A percentile compares a stretch with the other conserved stretches of the same genome.
Evolutionary conservation across 2,329 filamentous ascomycete genomes (phyloP).

Genomic region (Arthrocladium fulminans): DNA sequence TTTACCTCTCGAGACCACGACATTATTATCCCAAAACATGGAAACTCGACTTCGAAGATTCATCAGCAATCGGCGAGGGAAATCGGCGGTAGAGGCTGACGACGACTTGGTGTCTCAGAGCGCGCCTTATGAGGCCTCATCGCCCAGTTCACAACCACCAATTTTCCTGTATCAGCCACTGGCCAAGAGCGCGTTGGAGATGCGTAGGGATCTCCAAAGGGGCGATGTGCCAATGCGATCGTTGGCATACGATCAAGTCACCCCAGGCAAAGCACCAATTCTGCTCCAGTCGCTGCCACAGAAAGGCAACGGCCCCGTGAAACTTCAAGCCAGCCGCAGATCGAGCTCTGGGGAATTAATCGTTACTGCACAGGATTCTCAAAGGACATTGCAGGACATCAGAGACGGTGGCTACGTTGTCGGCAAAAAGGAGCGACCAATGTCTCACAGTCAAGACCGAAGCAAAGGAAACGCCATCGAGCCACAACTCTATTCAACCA

Average conservation of each 20-base stretch:
- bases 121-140: conserved; percentile 14
- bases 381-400: conserved; percentile 21
- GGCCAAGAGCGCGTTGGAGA: conserved; percentile 9
- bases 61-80: not conserved
- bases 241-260: conserved; percentile 17
- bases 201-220: conserved; percentile 1
- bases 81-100: not conserved
- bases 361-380: conserved; percentile 19
- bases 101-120: conserved; percentile 16
- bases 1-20: not conserved
- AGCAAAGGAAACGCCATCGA: not conserved
- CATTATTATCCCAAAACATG: conserved; percentile 4
- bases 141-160: conserved; percentile 12
- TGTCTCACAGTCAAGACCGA: conserved; percentile 3
- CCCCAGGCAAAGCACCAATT: conserved; percentile 18
- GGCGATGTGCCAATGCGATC: conserved; percentile 10
- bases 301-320: conserved; percentile 23
- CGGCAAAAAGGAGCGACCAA: conserved; percentile 17
- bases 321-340: conserved; percentile 21
- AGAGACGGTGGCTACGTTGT: conserved; percentile 21
- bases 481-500: not conserved
- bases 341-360: conserved; percentile 23
- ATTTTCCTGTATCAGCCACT: conserved; percentile 16
- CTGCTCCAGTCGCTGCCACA: conserved; percentile 17
- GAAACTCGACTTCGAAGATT: conserved; percentile 4